Base-by-base conservation (phyloP, 2,329 filamentous ascomycete species). In the Aspergillus fumigatus region DNA sequence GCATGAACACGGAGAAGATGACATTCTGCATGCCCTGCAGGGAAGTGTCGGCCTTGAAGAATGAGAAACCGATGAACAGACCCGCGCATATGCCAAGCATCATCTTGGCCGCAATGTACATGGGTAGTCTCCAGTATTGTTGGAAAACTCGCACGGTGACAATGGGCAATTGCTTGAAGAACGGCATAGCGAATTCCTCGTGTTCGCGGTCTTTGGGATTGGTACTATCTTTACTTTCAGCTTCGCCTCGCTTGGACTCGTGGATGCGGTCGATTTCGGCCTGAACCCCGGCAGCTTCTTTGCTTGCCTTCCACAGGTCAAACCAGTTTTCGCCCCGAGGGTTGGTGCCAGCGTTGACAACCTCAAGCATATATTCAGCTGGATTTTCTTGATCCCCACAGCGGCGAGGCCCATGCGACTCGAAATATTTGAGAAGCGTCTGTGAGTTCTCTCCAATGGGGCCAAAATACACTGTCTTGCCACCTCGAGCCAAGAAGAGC, bases 61-160 rank as follows among this genome's bases (percentile, higher is more conserved):
- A 92, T 59, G 88, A 87, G 73, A 92, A 91, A 40, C 89, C 90
- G 67, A 94, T 90, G 72, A 94, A 94, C 10, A 94, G 80, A 9
- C 85, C 82, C 60, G 69, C 65, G 21, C 66, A 75, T 17, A 82
- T 76, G 69, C 87, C 90, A 11, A 95, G 84, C 2, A 81, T 77
- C 4, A 82, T 74, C 78, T 96, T 95, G 64, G 88, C 85, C 76
- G 92, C 92, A 70, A 96, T 90, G 77, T 95, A 94, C 2, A 84
- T 83, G 0, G 90, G 91, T 2, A 87, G 90, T 58, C 91, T 87
- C 90, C 90, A 96, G 81, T 93, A 94, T 71, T 95, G 90, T 71
- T 92, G 84, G 78, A 93, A 93, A 25, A 93, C 88, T 65, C 91
- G 89, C 62, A 81, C 73, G 4, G 83, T 82, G 55, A 92, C 88